Conservation (phyloP, 192 early-diverging fungal species). For the Coemansia erecta region DNA sequence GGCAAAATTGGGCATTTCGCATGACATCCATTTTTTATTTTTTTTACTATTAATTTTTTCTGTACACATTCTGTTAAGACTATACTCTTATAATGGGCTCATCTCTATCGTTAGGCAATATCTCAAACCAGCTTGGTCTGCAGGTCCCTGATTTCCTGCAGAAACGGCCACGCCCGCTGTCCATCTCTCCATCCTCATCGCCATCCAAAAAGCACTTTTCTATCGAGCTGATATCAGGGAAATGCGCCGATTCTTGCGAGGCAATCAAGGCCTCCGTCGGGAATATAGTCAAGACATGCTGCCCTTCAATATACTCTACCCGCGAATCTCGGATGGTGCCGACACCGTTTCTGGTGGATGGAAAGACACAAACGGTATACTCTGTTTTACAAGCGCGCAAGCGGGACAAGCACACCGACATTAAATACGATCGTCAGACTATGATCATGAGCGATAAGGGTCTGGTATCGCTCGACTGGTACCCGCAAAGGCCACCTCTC, state of each 20-base stretch:
- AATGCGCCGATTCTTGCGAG: background rate
- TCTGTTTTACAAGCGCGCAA: conserved; percentile 1
- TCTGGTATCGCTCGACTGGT: conserved; percentile 19
- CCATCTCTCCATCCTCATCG: too few species aligned
- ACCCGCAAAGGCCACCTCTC: conserved; percentile 7
- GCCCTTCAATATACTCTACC: background rate
- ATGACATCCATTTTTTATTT: too few species aligned
- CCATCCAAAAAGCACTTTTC: background rate
- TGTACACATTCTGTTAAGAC: too few species aligned
- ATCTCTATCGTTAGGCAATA: too few species aligned
- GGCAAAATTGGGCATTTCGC: too few species aligned
- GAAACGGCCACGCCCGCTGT: too few species aligned
- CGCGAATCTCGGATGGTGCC: conserved; percentile 7
- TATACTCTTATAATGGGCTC: too few species aligned
- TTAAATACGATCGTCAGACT: conserved; percentile 12
- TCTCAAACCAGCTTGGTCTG: too few species aligned
- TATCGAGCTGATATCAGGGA: background rate
- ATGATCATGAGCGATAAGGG: conserved; percentile 9
- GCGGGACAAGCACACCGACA: conserved; percentile 4
- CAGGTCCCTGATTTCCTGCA: too few species aligned
- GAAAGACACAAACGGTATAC: conserved; percentile 13
- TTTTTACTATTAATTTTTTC: too few species aligned
- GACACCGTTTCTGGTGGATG: conserved; percentile 11
- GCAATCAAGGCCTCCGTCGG: background rate
- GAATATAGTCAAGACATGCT: conserved; percentile 2